These are phyloP conservation scores for Fraxinus latifolia DNA, from an alignment of 305 asterid species.

Conservation along the genomic window DNA sequence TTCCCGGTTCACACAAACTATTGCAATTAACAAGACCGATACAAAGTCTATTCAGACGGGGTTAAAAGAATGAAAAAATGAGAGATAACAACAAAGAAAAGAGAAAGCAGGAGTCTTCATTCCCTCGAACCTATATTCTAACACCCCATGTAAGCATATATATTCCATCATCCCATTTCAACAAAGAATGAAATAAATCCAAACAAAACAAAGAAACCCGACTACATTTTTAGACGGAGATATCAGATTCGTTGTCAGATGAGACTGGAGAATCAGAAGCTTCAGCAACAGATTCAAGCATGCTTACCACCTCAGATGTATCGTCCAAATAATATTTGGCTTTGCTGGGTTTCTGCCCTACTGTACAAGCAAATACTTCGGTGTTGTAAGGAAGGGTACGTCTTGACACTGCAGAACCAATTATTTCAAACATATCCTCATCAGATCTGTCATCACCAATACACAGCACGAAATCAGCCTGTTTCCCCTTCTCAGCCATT, in stretches of 20 bases:
- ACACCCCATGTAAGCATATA: slow-evolving; percentile 30
- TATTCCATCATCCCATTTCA: slow-evolving; percentile 32
- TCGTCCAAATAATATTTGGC: slow-evolving; percentile 91
- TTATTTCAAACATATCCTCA: slow-evolving; percentile 86
- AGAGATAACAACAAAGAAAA: not conserved
- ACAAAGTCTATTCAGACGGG: slow-evolving; percentile 26
- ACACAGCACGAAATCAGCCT: slow-evolving; percentile 81
- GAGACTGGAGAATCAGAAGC: slow-evolving; percentile 64
- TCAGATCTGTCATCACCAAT: slow-evolving; percentile 93
- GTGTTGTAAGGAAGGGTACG: slow-evolving; percentile 56
- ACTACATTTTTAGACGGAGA: slow-evolving; percentile 38
- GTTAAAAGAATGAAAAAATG: slow-evolving; percentile 35
- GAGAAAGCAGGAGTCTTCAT: slow-evolving; percentile 16
- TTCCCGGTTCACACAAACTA: slow-evolving; percentile 33
- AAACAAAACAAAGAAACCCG: slow-evolving; percentile 32
- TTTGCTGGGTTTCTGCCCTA: slow-evolving; percentile 93
- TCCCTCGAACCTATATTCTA: slow-evolving; percentile 41
- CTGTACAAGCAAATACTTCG: slow-evolving; percentile 86
- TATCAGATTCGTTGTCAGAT: slow-evolving; percentile 65
- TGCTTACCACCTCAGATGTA: slow-evolving; percentile 65
- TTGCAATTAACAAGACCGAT: slow-evolving; percentile 27
- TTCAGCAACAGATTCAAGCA: slow-evolving; percentile 86
- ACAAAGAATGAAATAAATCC: slow-evolving; percentile 27
- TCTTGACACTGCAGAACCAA: slow-evolving; percentile 61
- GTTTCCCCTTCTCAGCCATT: slow-evolving; percentile 56